Conservation (phyloP, 345 rosid genomes). For the Citrus maxima region DNA sequence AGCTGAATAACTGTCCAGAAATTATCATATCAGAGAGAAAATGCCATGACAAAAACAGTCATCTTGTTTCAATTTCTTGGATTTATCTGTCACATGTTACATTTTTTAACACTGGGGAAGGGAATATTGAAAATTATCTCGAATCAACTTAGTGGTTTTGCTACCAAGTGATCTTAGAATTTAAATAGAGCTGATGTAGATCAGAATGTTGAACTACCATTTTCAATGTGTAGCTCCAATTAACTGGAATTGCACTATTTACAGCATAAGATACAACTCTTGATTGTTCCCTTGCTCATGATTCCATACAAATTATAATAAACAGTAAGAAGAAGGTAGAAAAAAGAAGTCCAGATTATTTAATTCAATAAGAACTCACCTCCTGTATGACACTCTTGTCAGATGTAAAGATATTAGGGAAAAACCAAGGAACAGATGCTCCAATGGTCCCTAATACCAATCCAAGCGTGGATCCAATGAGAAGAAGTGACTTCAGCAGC, state of each 20-base stretch:
- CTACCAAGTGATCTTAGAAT: background rate
- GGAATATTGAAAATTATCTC: background rate
- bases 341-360: constrained; percentile 9
- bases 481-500: constrained; percentile 74
- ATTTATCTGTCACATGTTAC: background rate
- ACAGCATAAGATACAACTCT: background rate
- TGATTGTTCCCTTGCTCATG: background rate
- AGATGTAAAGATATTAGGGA: constrained; percentile 68
- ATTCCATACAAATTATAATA: background rate
- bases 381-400: constrained; percentile 54
- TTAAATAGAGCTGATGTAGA: background rate
- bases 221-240: background rate
- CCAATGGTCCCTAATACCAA: constrained; percentile 53
- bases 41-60: background rate
- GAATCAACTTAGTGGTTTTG: background rate
- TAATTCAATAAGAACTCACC: constrained; percentile 36
- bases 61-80: background rate
- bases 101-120: background rate
- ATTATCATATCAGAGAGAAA: background rate
- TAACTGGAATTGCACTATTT: background rate
- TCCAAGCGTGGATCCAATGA: constrained; percentile 65
- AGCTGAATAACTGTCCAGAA: background rate
- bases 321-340: background rate
- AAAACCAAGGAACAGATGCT: constrained; percentile 62
- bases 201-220: background rate